Evolutionary conservation across 805 yeast genomes (phyloP), one percentile per base, ranked within the genome.

Genomic region (Kregervanrija pseudodelftensis): DNA sequence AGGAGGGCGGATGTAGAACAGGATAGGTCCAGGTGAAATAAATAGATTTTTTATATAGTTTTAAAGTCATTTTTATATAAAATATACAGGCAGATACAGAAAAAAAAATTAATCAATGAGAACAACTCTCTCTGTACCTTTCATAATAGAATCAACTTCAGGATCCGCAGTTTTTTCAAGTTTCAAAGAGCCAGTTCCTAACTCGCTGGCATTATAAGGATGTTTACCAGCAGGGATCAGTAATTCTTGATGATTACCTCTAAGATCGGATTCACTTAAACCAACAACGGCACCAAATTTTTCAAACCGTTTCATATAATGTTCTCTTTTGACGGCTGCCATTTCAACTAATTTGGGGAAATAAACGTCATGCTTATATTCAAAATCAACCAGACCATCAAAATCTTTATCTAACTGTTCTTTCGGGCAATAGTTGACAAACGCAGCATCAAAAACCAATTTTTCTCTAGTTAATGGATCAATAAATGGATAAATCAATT

Each of bases 391-490:
- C 33, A 69, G 62, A 5, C 99, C 99, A 33, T 95, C 95, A 57
- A 87, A 91, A 32, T 79, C 81, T 56, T 74, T 72, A 60, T 89
- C 97, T 50, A 93, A 73, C 63, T 89, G 96, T 44, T 79, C 83
- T 28, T 64, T 64, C 1, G 95, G 95, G 11, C 89, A 93, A 57
- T 85, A 91, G 33, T 86, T 70, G 16, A 79, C 74, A 65, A 90
- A 87, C 12, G 96, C 95, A 55, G 89, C 87, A 61, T 87, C 95
- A 60, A 81, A 93, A 4, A 89, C 95, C 51, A 93, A 75, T 67
- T 93, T 93, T 64, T 90, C 96, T 49, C 95, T 75, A 1, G 99
- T 93, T 58, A 87, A 67, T 9, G 99, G 97, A 60, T 93, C 99
- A 52, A 93, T 93, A 63, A 93, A 93, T 5, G 99, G 99, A 56